phyloP scores from a whole-genome alignment of 768 basidiomycete genomes.

The Mycena albidolilacea region DNA sequence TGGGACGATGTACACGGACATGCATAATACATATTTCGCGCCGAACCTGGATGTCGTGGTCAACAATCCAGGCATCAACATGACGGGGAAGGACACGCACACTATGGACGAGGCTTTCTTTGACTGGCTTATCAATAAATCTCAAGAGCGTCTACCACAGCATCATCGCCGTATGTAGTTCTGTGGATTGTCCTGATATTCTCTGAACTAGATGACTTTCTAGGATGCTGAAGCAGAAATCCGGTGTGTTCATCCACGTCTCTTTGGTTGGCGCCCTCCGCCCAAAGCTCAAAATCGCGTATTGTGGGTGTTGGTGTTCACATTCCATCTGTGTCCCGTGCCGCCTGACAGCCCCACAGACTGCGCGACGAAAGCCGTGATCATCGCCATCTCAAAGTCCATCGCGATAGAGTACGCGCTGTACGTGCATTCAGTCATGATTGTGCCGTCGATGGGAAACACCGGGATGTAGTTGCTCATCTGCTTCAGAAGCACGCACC shows the following conservation, averaged over 20 bases:
- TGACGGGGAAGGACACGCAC: constrained; percentile 29
- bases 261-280: constrained; percentile 25
- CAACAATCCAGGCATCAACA: constrained; percentile 22
- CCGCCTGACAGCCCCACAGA: neutral
- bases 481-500: neutral
- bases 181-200: no score
- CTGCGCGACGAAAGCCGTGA: constrained; percentile 28
- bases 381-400: constrained; percentile 28
- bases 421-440: constrained; percentile 16
- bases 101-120: constrained; percentile 25
- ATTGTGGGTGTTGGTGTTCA: no score
- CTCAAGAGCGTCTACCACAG: constrained; percentile 28
- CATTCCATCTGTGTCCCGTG: no score
- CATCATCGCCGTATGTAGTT: neutral
- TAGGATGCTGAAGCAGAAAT: constrained; percentile 22
- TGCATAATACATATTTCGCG: no score
- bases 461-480: constrained; percentile 14
- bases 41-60: constrained; percentile 16
- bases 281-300: constrained; percentile 18
- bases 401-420: constrained; percentile 29
- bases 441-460: constrained; percentile 31
- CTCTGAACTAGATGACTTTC: no score
- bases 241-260: constrained; percentile 29
- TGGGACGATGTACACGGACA: no score
- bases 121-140: constrained; percentile 29